phyloP scores from a whole-genome alignment of 2,329 filamentous ascomycete species.

The Boeremia lycopersici region DNA sequence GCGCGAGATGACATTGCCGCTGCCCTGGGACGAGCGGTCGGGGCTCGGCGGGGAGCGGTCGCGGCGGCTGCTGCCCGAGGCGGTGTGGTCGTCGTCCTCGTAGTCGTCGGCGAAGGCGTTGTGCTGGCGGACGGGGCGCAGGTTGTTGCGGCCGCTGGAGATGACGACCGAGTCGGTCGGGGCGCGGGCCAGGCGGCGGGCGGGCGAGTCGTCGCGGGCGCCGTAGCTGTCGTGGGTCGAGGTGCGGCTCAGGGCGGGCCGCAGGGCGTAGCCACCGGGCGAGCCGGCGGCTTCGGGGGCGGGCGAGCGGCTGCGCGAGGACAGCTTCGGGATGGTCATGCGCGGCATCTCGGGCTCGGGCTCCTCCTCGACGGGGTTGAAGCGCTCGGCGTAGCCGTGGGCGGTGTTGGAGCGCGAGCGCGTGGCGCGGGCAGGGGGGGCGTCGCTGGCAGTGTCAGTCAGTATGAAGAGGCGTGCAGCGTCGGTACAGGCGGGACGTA shows the following conservation, averaged over 20 bases:
- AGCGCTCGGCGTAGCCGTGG: constrained; percentile 66
- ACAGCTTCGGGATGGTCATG: constrained; percentile 50
- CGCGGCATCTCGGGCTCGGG: constrained; percentile 58
- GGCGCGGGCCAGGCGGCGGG: constrained; percentile 56
- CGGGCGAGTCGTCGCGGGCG: constrained; percentile 59
- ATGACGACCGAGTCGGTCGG: constrained; percentile 61
- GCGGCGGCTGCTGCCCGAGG: constrained; percentile 36
- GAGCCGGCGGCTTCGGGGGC: constrained; percentile 36
- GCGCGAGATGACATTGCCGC: constrained; percentile 58
- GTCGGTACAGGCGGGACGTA: constrained; percentile 42
- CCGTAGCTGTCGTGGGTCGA: constrained; percentile 65
- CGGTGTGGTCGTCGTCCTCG: constrained; percentile 41
- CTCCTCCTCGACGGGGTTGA: constrained; percentile 63
- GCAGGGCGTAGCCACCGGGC: constrained; percentile 42
- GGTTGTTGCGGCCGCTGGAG: constrained; percentile 54
- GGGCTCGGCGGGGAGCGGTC: constrained; percentile 61
- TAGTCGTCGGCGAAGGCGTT: constrained; percentile 46
- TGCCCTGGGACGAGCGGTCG: constrained; percentile 48
- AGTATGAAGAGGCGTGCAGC: constrained; percentile 10
- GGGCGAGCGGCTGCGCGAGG: constrained; percentile 52
- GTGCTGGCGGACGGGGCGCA: constrained; percentile 50
- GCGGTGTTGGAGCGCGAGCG: constrained; percentile 68
- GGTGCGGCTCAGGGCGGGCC: constrained; percentile 58
- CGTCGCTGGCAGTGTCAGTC: constrained; percentile 32
- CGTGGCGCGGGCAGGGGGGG: constrained; percentile 47